Base-by-base conservation (phyloP, 164 flowering plant genomes). In the Litsea cubeba region DNA sequence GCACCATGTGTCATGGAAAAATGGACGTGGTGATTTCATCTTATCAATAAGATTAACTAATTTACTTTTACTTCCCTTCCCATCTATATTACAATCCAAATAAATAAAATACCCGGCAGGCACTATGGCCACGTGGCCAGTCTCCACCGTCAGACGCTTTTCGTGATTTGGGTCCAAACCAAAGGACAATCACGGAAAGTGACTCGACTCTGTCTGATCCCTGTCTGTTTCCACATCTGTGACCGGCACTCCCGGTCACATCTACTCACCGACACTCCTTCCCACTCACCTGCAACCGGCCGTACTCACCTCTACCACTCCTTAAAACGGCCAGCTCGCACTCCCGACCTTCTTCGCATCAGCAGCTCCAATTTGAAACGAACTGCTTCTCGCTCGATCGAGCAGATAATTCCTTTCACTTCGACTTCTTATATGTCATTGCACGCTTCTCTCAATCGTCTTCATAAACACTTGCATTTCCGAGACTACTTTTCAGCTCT, bases 221-320 rank as follows among this genome's bases (percentile, higher is more conserved):
- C 49, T 80, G 83, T 82, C 82, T 84, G 4, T 54, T 20, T 54
- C 60, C 60, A 3, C n/a, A 14, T 15, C n/a, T 5, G n/a, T 54
- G 7, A 54, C 60, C 60, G 60, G 60, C 20, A 54, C 26, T 24
- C 15, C 86, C 88, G 78, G 88, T 85, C 73, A 71, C 23, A 23
- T 40, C 51, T 70, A 60, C 18, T 57, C 84, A 85, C 88, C 86
- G 88, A 85, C 88, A 82, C 54, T 72, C 51, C 17, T 72, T 26
- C 49, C 84, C 79, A 74, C 81, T 75, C 76, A 81, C 74, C 70
- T 64, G 24, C 15, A 70, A 78, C 79, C 66, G 75, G 65, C 76
- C 54, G 71, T 78, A 54, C 30, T 70, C 5, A 2, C 12, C 23
- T 26, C 46, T 30, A 17, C 7, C 30, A 3, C 74, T 17, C 71